Base-by-base conservation (phyloP, 225 moss, liverwort and hornwort genomes). In the Sphagnum contortum region DNA sequence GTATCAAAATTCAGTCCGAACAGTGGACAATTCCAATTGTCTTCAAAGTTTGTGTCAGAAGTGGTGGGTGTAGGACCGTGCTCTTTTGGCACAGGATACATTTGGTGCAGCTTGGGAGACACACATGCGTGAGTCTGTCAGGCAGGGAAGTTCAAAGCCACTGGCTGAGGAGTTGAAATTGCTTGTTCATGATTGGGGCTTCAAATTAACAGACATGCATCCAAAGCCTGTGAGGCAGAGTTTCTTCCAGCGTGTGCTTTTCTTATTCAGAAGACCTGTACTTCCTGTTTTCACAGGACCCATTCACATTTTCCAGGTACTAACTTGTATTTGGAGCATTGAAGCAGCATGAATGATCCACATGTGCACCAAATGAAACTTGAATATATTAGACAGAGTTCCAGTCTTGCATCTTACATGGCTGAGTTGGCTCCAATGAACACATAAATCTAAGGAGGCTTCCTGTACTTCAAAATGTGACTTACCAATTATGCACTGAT, bases 241-340 rank as follows among this genome's bases (percentile, higher is more conserved):
- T 48, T 0, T 95, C 51, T 74, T 84, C 63, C 83, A 73, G 49
- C 78, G 87, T 45, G 53, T 91, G 59, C 74, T 86, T 55, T 66
- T 76, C 14, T 78, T 91, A 12, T 76, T 91, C 60, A 61, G 72
- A 2, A 72, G 86, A 59, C 66, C 80, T 60, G 55, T 80, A 7
- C 80, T 84, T 55, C 29, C 29, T 29, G 75, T 86, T 3, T 91
- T 84, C 13, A 72, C 84, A 45, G 89, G 91, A 63, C 89, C 91
- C 1, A 84, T 95, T 51, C 92, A 95, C 64, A 81, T 95, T 54
- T 95, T 88, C 73, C 94, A 94, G 79, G 94, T 94, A 80, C 29
- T 29, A 29, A 29, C 29, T 29, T 29, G 29, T 29, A 29, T 29
- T n/a, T n/a, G n/a, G n/a, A 29, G 29, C 29, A 29, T 29, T 29